Base-by-base conservation (phyloP, 1,139 yeast species). In the Pichia sp. region DNA sequence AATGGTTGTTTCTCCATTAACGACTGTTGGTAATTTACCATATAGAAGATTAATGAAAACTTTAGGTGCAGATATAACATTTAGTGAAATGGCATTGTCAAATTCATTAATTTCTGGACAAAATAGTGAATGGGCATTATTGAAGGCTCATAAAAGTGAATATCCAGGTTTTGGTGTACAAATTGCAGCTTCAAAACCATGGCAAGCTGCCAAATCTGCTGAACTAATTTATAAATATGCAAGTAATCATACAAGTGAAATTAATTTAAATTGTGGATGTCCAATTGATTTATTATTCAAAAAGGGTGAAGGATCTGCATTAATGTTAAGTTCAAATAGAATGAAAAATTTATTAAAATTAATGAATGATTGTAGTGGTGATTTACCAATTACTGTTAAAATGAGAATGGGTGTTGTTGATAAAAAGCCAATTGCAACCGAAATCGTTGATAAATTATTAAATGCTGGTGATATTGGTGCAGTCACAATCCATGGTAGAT, bases 21-120 rank as follows among this genome's bases (percentile, higher is more conserved):
- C 99, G 27, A 93, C 99, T 0, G 99, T 95, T 9, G 99, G 99
- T 34, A 93, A 93, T 68, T 74, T 95, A 63, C 99, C 99, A 16
- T 93, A 83, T 71, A 84, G 99, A 68, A 79, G 98, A 60, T 76
- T 95, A 55, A 93, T 95, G 97, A 87, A 85, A 63, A 76, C 84
- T 1, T 71, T 89, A 41, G 98, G 98, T 29, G 96, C 96, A 7
- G 98, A 93, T 63, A 79, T 91, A 18, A 93, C 99, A 0, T 93
- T 88, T 67, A 80, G 93, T 46, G 99, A 93, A 70, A 95, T 93
- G 99, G 98, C 98, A 0, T 76, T 93, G 44, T 73, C 90, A 1
- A 73, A 87, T 47, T 97, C 99, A 1, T 73, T 93, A 52, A 73
- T 93, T 44, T 96, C 88, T 66, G 99, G 97, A 22, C 80, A 85